A percentile compares a stretch with the other conserved stretches of the same genome.
Evolutionary conservation across 2,329 filamentous ascomycete species (phyloP).

Genomic region (Sporothrix protearum): DNA sequence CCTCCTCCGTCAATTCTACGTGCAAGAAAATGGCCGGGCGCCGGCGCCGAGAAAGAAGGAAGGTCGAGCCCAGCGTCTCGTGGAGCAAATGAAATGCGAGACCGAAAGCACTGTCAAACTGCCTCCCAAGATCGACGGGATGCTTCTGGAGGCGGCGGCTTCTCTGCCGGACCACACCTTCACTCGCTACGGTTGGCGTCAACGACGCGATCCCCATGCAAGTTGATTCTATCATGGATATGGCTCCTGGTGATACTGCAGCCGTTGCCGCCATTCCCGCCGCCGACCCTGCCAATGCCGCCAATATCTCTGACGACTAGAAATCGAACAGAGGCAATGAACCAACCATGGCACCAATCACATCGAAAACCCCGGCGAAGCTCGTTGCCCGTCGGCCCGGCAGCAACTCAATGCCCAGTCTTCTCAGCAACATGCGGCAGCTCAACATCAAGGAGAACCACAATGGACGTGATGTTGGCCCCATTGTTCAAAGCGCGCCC

Average conservation of each 20-base stretch:
- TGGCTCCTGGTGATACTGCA: background rate
- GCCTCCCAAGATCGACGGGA: conserved; percentile 18
- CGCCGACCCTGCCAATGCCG: background rate
- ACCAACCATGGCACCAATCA: background rate
- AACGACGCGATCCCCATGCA: background rate
- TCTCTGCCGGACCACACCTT: background rate
- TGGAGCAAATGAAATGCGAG: conserved; percentile 50
- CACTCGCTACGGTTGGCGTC: background rate
- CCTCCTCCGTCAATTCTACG: conserved; percentile 87
- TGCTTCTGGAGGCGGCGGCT: conserved; percentile 8
- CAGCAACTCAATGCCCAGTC: background rate
- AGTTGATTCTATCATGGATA: background rate
- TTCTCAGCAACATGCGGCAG: background rate
- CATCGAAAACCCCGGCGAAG: no score
- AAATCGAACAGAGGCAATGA: conserved; percentile 15
- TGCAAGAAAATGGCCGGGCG: conserved; percentile 92
- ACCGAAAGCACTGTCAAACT: conserved; percentile 29
- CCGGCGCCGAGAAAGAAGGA: conserved; percentile 55
- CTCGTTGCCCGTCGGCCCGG: background rate
- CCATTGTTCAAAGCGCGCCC: background rate
- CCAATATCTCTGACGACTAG: conserved; percentile 24
- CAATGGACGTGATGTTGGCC: background rate
- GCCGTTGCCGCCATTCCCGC: background rate
- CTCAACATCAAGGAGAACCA: conserved; percentile 12
- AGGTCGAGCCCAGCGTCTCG: conserved; percentile 51